A percentile compares a stretch with the other conserved stretches of the same genome.
phyloP scores from a whole-genome alignment of 2,329 filamentous ascomycete genomes.

The Alternaria consortialis region DNA sequence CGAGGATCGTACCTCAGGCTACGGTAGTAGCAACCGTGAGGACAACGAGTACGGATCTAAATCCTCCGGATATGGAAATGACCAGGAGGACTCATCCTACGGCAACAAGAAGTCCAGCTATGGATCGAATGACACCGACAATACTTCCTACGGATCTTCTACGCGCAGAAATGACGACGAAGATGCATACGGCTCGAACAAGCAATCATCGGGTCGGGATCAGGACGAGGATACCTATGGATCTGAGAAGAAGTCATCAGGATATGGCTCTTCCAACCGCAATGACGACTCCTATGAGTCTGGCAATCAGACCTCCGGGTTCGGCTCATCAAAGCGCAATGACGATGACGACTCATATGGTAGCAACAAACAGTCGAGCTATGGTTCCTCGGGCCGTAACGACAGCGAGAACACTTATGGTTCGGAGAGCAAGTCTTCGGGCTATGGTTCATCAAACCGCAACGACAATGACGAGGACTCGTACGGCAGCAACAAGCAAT shows the following conservation, averaged over 20 bases:
- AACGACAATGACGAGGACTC: conserved; percentile 13
- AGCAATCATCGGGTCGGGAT: background rate
- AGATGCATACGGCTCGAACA: background rate
- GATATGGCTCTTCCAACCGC: conserved; percentile 12
- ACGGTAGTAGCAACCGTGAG: conserved; percentile 14
- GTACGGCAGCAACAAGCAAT: conserved; percentile 11
- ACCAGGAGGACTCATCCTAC: conserved; percentile 16
- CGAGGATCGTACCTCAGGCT: conserved; percentile 10
- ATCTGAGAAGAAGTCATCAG: conserved; percentile 4
- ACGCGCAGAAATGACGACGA: conserved; percentile 8
- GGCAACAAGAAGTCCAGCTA: conserved; percentile 12
- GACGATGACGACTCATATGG: conserved; percentile 10
- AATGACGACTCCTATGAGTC: conserved; percentile 20
- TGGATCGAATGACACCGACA: conserved; percentile 10
- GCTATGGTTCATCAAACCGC: conserved; percentile 1
- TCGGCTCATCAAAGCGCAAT: conserved; percentile 8
- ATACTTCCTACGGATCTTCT: conserved; percentile 4
- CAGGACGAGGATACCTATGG: conserved; percentile 15
- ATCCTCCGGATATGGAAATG: conserved; percentile 14
- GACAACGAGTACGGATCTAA: conserved; percentile 15
- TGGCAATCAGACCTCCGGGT: conserved; percentile 18
- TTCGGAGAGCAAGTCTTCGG: conserved; percentile 16
- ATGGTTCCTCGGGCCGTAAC: conserved; percentile 2
- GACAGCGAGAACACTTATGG: conserved; percentile 11
- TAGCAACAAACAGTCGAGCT: conserved; percentile 18